A percentile compares a stretch with the other conserved stretches of the same genome.
Evolutionary conservation across 2,329 filamentous ascomycete species (phyloP).

Genomic region (Paraphaeosphaeria minitans): DNA sequence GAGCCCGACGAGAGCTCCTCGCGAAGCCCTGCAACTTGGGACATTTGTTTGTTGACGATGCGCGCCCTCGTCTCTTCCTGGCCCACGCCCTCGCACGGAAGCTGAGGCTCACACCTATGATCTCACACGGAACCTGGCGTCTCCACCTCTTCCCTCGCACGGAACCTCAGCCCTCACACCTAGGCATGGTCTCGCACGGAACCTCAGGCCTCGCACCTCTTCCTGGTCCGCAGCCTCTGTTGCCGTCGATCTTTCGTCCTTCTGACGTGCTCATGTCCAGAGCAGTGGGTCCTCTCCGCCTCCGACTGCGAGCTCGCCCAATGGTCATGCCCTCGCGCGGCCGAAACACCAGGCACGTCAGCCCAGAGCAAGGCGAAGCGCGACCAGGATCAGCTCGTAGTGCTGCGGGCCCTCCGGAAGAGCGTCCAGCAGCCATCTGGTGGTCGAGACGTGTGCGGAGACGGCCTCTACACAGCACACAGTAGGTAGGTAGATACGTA

Average conservation of each 20-base stretch:
- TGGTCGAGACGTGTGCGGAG: background rate
- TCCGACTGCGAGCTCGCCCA: conserved; percentile 14
- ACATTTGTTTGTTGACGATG: conserved; percentile 44
- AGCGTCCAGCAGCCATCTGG: background rate
- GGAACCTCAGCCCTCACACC: too few relatives aligned
- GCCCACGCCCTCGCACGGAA: too few relatives aligned
- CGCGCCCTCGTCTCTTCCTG: conserved; percentile 18
- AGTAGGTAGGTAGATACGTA: too few relatives aligned
- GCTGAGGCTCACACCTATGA: too few relatives aligned
- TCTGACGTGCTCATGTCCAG: background rate
- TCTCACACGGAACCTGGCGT: too few relatives aligned
- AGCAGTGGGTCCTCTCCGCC: background rate
- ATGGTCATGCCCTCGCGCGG: conserved; percentile 22
- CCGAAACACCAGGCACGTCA: conserved; percentile 40
- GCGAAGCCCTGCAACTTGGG: conserved; percentile 43
- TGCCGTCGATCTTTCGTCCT: background rate
- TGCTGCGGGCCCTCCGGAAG: conserved; percentile 8
- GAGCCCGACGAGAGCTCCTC: conserved; percentile 19
- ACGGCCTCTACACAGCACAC: too few relatives aligned
- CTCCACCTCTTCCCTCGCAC: too few relatives aligned
- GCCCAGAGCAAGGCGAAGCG: conserved; percentile 29
- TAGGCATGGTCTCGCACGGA: too few relatives aligned
- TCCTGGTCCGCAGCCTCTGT: background rate
- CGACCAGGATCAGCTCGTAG: conserved; percentile 28
- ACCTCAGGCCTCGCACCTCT: background rate